Evolutionary conservation across 2,329 filamentous ascomycete species (phyloP).

Genomic region (Apiospora sp.): DNA sequence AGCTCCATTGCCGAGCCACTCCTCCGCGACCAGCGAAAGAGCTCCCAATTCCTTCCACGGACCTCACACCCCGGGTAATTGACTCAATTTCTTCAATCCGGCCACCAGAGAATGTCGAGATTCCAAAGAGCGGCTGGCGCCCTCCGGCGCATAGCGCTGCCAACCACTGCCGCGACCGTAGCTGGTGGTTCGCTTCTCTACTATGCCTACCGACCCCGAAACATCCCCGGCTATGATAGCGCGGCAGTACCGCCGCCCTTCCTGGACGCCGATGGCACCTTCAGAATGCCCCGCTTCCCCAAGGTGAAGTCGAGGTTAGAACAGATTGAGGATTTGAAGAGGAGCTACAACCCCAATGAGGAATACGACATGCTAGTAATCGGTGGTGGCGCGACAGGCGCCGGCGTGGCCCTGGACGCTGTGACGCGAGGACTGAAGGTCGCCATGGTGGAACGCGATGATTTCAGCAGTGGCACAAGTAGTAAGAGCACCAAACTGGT

Average conservation of each 20-base stretch:
- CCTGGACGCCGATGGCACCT: conserved; percentile 72
- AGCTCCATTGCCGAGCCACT: neutral
- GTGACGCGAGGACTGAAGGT: conserved; percentile 76
- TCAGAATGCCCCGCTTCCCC: conserved; percentile 73
- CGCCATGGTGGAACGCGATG: conserved; percentile 75
- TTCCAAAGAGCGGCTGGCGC: conserved; percentile 41
- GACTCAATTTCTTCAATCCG: neutral
- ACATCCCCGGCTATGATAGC: conserved; percentile 74
- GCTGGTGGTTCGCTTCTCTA: conserved; percentile 54
- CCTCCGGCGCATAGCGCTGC: conserved; percentile 53
- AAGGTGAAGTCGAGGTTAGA: conserved; percentile 67
- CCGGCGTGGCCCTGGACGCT: conserved; percentile 76
- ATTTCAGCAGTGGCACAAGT: conserved; percentile 77
- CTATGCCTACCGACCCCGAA: conserved; percentile 71
- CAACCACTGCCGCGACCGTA: conserved; percentile 50
- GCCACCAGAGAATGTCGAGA: conserved; percentile 39
- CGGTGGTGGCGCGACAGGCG: conserved; percentile 75
- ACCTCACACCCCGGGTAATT: conserved; percentile 4
- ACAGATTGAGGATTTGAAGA: conserved; percentile 68
- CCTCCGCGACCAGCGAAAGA: neutral
- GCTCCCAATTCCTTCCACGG: neutral
- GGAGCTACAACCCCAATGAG: conserved; percentile 48
- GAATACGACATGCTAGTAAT: conserved; percentile 76
- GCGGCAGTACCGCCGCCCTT: conserved; percentile 75
- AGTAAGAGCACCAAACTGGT: conserved; percentile 81